Conservation (phyloP, 495 filamentous ascomycete species). For the Aspergillus heteromorphus region DNA sequence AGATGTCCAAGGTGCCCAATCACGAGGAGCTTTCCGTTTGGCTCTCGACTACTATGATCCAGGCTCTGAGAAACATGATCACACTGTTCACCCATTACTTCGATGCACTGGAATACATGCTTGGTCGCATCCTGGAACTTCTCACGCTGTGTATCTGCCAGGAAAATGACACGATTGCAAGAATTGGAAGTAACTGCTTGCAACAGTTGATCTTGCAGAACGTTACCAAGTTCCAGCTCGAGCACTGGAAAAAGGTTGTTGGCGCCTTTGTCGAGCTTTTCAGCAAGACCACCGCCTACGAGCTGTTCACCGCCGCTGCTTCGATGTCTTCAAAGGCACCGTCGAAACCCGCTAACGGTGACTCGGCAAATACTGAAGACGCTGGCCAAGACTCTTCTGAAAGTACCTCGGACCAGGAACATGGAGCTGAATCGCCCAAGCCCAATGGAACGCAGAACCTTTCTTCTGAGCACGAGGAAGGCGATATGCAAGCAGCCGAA, state of each 20-base stretch:
- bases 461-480: slow-evolving; percentile 33
- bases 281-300: slow-evolving; percentile 85
- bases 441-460: slow-evolving; percentile 52
- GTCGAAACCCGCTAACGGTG: slow-evolving; percentile 28
- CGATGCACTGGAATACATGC: slow-evolving; percentile 90
- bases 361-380: slow-evolving; percentile 25
- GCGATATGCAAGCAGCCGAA: slow-evolving; percentile 34
- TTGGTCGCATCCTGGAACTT: slow-evolving; percentile 89
- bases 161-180: slow-evolving; percentile 96
- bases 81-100: slow-evolving; percentile 98
- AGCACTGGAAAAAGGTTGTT: slow-evolving; percentile 93
- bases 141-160: slow-evolving; percentile 95
- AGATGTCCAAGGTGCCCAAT: slow-evolving; percentile 88
- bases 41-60: slow-evolving; percentile 99
- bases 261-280: slow-evolving; percentile 94
- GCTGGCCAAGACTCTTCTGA: slow-evolving; percentile 15
- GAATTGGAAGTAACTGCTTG: slow-evolving; percentile 95
- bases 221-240: slow-evolving; percentile 77
- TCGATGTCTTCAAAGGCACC: slow-evolving; percentile 39
- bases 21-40: slow-evolving; percentile 98
- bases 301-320: slow-evolving; percentile 83
- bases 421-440: slow-evolving; percentile 50
- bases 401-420: slow-evolving; percentile 17
- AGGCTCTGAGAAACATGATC: slow-evolving; percentile 96
- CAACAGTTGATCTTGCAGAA: slow-evolving; percentile 96